Percentiles rank a stretch among this genome's conserved stretches.
phyloP scores from a whole-genome alignment of 768 basidiomycete genomes.

The Saitozyma sp. region DNA sequence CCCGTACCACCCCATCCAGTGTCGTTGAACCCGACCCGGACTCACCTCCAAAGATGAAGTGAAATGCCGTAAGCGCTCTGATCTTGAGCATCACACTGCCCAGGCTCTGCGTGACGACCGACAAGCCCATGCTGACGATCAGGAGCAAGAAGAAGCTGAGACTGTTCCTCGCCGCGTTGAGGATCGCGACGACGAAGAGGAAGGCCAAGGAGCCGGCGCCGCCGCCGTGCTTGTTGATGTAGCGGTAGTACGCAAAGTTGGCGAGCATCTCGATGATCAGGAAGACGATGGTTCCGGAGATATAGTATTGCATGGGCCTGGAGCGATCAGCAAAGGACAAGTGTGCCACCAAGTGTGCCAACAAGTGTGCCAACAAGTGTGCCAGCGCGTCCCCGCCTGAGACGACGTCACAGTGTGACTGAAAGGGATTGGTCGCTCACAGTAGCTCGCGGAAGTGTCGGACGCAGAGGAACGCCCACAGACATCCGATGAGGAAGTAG shows the following conservation, averaged over 20 bases:
- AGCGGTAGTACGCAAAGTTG: constrained; percentile 89
- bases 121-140: constrained; percentile 86
- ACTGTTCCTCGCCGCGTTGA: constrained; percentile 89
- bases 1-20: no score
- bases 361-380: no score
- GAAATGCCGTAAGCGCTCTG: constrained; percentile 74
- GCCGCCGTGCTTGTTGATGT: constrained; percentile 66
- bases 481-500: constrained; percentile 67
- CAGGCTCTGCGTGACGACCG: constrained; percentile 84
- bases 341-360: no score
- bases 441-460: constrained; percentile 77
- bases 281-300: constrained; percentile 81
- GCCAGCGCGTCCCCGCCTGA: no score
- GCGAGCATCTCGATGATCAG: constrained; percentile 92
- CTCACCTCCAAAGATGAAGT: constrained; percentile 92
- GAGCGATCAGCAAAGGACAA: not conserved
- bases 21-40: constrained; percentile 3
- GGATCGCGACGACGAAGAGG: constrained; percentile 84
- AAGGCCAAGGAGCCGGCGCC: constrained; percentile 64
- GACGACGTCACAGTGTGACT: no score
- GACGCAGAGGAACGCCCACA: constrained; percentile 84
- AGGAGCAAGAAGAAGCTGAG: constrained; percentile 93
- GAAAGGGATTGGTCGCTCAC: no score
- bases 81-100: constrained; percentile 82
- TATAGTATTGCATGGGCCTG: constrained; percentile 68